Evolutionary conservation across 306 rosid species (phyloP).

Genomic region (Ammopiptanthus mongolicus): DNA sequence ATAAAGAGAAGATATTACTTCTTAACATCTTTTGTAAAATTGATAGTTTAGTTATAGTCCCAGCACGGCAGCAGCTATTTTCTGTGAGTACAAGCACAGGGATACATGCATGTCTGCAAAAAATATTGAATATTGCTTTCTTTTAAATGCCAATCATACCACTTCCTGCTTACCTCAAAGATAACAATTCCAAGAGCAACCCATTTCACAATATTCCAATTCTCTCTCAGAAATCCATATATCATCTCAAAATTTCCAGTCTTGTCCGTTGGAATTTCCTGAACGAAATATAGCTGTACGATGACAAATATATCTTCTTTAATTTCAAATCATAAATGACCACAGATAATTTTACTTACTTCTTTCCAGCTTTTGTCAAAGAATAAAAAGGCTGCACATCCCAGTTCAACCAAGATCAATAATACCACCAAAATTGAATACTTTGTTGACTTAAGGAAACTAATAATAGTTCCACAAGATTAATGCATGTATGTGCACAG

Average conservation of each 20-base stretch:
- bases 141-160: not conserved
- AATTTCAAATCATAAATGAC: constrained; percentile 24
- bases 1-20: not conserved
- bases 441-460: constrained; percentile 73
- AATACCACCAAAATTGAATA: constrained; percentile 67
- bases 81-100: not conserved
- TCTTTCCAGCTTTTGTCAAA: constrained; percentile 86
- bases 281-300: constrained; percentile 22
- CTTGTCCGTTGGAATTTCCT: constrained; percentile 75
- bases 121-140: not conserved
- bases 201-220: constrained; percentile 77
- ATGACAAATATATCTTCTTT: constrained; percentile 14
- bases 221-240: constrained; percentile 54
- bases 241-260: constrained; percentile 78
- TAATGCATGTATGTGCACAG: not conserved
- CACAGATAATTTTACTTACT: constrained; percentile 39
- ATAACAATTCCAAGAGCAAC: constrained; percentile 81
- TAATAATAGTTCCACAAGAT: not conserved
- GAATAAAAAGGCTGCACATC: constrained; percentile 77
- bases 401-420: constrained; percentile 75
- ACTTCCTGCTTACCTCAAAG: constrained; percentile 62
- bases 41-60: not conserved
- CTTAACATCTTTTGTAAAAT: not conserved
- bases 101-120: not conserved
- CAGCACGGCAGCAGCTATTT: not conserved